Evolutionary conservation across 306 rosid genomes (phyloP).

Genomic region (Dryas alaskensis): DNA sequence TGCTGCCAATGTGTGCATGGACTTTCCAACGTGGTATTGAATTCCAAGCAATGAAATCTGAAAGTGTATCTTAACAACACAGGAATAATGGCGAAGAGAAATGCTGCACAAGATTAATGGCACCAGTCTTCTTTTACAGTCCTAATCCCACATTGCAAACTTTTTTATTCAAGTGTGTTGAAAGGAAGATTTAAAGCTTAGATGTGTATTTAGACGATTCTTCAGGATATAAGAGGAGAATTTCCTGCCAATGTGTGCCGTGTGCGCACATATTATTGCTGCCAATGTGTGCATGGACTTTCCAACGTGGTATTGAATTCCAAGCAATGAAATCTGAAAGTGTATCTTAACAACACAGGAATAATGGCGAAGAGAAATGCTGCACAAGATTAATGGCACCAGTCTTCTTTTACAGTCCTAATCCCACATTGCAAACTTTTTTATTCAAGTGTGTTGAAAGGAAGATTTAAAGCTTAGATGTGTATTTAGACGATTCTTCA

Average conservation of each 20-base stretch:
- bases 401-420: not conserved
- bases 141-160: not conserved
- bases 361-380: not conserved
- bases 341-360: not conserved
- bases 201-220: not conserved
- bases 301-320: not conserved
- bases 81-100: not conserved
- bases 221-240: not conserved
- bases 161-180: not conserved
- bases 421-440: not conserved
- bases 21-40: not conserved
- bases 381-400: not conserved
- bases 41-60: not conserved
- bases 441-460: not conserved
- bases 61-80: not conserved
- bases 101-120: not conserved
- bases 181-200: not conserved
- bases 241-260: too few species aligned
- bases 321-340: not conserved
- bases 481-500: not conserved
- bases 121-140: not conserved
- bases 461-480: not conserved
- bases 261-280: not conserved
- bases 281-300: not conserved
- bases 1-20: not conserved